Evolutionary conservation across 163 green algal species (phyloP).

Genomic region (Chloroidium sp.): DNA sequence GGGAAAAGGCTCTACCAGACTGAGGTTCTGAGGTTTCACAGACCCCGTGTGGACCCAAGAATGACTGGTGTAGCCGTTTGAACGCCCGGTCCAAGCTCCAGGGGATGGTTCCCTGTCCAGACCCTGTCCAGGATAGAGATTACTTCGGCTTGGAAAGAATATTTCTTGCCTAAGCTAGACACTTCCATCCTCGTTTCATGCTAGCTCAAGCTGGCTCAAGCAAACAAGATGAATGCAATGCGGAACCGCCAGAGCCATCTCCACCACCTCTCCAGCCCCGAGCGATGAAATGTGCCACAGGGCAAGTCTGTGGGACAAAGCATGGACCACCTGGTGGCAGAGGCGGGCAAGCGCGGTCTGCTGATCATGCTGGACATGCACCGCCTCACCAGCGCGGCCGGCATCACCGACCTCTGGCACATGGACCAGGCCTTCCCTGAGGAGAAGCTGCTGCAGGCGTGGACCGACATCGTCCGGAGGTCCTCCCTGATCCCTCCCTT

Average conservation of each 20-base stretch:
- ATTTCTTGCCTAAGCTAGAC: too few relatives aligned
- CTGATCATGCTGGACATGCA: conserved; percentile 33
- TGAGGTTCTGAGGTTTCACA: too few relatives aligned
- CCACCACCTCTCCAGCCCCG: background rate
- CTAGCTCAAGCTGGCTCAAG: conserved; percentile 1
- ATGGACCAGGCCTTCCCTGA: background rate
- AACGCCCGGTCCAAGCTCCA: too few relatives aligned
- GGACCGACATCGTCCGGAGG: background rate
- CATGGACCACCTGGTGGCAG: conserved; percentile 20
- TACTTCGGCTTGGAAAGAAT: too few relatives aligned
- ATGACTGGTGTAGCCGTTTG: too few relatives aligned
- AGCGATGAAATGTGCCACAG: background rate
- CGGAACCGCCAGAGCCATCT: background rate
- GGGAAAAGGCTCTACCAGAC: too few relatives aligned
- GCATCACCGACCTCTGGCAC: conserved; percentile 23
- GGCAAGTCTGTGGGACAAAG: conserved; percentile 17
- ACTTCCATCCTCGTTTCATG: too few relatives aligned
- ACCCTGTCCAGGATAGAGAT: too few relatives aligned
- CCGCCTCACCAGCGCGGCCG: conserved; percentile 10
- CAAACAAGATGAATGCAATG: conserved; percentile 6
- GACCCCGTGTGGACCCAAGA: too few relatives aligned
- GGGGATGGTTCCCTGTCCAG: too few relatives aligned
- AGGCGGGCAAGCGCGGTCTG: conserved; percentile 19
- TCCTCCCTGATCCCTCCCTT: background rate
- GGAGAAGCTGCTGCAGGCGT: conserved; percentile 2